Base-by-base conservation (phyloP, 306 rosid genomes). In the Fragaria nilgerrensis region DNA sequence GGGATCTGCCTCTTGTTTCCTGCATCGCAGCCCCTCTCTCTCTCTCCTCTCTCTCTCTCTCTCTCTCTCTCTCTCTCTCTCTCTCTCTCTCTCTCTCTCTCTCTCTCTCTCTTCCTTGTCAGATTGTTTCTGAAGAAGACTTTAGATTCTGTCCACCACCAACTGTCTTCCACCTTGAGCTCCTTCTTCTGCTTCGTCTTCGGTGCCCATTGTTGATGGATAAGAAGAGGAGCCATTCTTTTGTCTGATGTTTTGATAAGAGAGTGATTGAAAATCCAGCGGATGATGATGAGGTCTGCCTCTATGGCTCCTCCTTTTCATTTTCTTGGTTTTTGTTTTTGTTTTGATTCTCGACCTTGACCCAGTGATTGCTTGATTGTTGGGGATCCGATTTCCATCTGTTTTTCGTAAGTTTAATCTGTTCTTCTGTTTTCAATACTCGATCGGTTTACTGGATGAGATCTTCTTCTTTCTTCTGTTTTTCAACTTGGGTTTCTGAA, bases 271-370 rank as follows among this genome's bases (percentile, higher is more conserved):
- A 48, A 48, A 16, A 6, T 12, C 19, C 74, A 39, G 43, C 45
- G 63, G 69, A 78, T 47, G 75, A 71, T 75, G 80, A 80, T 80
- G 84, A 80, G 84, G 84, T 80, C 84, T 70, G 84, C 75, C 76
- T 78, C 80, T 78, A 72, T 39, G 61, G 69, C 27, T 29, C 48
- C 76, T 58, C 66, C 53, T 34, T 61, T 78, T 71, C 72, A 17
- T 63, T 49, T 72, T 63, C 22, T 48, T 71, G 49, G 41, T 47
- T 71, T 71, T 71, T 71, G 48, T 58, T 70, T 43, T 71, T 62
- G 43, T 61, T 59, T 62, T 27, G 27, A 74, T 74, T 75, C 78
- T 45, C 47, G 58, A 20, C 68, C 39, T 22, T 20, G 58, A 74
- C 41, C 70, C 78, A 23, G 48, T 74, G 69, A 50, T 62, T 74